These are phyloP conservation scores for Nicotiana obtusifolia DNA, from an alignment of 257 asterid genomes.

Conservation along the genomic window DNA sequence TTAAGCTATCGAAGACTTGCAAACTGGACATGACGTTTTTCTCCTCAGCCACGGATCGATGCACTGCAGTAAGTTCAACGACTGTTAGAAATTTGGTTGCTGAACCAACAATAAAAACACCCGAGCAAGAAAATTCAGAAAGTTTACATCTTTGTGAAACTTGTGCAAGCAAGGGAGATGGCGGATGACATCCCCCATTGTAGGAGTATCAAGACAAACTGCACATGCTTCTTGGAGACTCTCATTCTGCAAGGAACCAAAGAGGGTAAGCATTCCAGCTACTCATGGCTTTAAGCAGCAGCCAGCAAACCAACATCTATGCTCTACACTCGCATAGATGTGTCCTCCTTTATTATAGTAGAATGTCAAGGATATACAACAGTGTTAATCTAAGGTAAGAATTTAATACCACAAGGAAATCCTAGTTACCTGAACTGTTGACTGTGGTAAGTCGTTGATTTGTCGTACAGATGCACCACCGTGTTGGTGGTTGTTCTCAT, in stretches of 20 bases:
- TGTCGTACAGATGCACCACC: constrained; percentile 62
- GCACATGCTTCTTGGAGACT: constrained; percentile 73
- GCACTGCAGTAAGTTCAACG: constrained; percentile 44
- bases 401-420: background rate
- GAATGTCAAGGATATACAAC: background rate
- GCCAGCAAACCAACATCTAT: background rate
- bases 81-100: background rate
- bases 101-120: background rate
- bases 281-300: background rate
- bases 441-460: constrained; percentile 78
- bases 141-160: constrained; percentile 84
- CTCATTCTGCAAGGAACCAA: constrained; percentile 46
- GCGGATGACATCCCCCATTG: constrained; percentile 64
- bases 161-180: constrained; percentile 97
- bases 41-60: constrained; percentile 95
- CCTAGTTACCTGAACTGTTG: constrained; percentile 67
- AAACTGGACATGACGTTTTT: constrained; percentile 72
- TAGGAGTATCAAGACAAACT: constrained; percentile 81
- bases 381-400: background rate
- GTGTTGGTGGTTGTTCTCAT: constrained; percentile 64
- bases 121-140: background rate
- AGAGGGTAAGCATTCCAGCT: background rate
- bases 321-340: background rate
- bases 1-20: constrained; percentile 79
- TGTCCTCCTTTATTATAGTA: background rate